Percentiles rank a stretch among this genome's conserved stretches.
These are phyloP conservation scores for Tubosaeta sp. DNA, from an alignment of 768 basidiomycete species.

Conservation along the genomic window DNA sequence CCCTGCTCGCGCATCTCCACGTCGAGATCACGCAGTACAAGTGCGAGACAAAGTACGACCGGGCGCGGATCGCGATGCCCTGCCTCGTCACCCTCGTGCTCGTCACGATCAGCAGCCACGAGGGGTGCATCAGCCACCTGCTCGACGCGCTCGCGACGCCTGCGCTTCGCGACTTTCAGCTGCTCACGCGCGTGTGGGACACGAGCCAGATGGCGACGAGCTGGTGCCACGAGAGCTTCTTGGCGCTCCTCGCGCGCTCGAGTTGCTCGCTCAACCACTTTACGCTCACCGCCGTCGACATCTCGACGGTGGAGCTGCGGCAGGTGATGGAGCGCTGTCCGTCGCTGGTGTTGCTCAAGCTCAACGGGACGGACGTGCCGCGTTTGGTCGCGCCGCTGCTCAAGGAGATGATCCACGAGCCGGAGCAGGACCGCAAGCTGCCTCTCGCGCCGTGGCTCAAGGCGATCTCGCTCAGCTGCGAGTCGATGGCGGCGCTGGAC, in stretches of 20 bases:
- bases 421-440: constrained; percentile 12
- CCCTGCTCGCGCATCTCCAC: constrained; percentile 27
- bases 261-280: constrained; percentile 29
- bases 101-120: constrained; percentile 29
- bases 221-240: constrained; percentile 28
- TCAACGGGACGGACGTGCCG: constrained; percentile 25
- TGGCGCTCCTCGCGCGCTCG: constrained; percentile 25
- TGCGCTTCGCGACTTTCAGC: constrained; percentile 26
- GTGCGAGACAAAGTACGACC: constrained; percentile 28
- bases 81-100: constrained; percentile 29
- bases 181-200: constrained; percentile 33
- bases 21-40: constrained; percentile 31
- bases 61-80: constrained; percentile 25
- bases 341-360: constrained; percentile 26
- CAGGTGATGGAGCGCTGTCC: constrained; percentile 28
- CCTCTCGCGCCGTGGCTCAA: constrained; percentile 29
- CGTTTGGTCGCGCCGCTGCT: constrained; percentile 20
- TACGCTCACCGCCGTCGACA: constrained; percentile 25
- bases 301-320: constrained; percentile 19
- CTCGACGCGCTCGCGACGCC: constrained; percentile 25
- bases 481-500: constrained; percentile 23
- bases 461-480: constrained; percentile 28
- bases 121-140: constrained; percentile 24
- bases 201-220: constrained; percentile 25
- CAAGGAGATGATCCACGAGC: constrained; percentile 20